phyloP scores from a whole-genome alignment of 805 yeast genomes.

The Debaryomyces hansenii region DNA sequence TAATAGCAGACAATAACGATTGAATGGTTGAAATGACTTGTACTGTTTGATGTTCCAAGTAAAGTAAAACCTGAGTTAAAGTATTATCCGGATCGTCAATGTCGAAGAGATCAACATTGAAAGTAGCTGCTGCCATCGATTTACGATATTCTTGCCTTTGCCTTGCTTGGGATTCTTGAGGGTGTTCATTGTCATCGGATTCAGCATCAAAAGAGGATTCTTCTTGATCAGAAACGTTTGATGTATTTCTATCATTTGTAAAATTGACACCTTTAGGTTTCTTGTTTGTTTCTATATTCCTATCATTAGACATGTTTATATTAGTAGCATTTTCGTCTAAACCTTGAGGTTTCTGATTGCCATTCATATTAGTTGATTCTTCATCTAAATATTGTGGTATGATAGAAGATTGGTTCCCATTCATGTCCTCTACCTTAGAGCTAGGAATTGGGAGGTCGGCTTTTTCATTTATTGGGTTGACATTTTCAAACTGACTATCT shows the following conservation, averaged over 20 bases:
- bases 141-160: slow-evolving; percentile 46
- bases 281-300: background rate
- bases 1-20: slow-evolving; percentile 71
- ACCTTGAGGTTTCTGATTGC: no score
- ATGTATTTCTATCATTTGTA: background rate
- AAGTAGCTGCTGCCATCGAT: slow-evolving; percentile 53
- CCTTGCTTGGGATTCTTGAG: slow-evolving; percentile 30
- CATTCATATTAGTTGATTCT: no score
- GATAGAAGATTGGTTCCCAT: no score
- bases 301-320: background rate
- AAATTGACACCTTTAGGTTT: background rate
- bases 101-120: slow-evolving; percentile 74
- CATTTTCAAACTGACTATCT: no score
- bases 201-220: slow-evolving; percentile 13
- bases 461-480: no score
- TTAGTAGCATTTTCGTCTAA: background rate
- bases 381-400: no score
- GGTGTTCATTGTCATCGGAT: slow-evolving; percentile 19
- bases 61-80: slow-evolving; percentile 75
- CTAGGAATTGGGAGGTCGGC: no score
- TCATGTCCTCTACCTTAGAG: no score
- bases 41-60: slow-evolving; percentile 90
- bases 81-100: slow-evolving; percentile 88
- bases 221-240: slow-evolving; percentile 2
- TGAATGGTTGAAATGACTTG: slow-evolving; percentile 90